A percentile compares a stretch with the other conserved stretches of the same genome.
phyloP scores from a whole-genome alignment of 768 basidiomycete genomes.

The Suillus fuscotomentosus region DNA sequence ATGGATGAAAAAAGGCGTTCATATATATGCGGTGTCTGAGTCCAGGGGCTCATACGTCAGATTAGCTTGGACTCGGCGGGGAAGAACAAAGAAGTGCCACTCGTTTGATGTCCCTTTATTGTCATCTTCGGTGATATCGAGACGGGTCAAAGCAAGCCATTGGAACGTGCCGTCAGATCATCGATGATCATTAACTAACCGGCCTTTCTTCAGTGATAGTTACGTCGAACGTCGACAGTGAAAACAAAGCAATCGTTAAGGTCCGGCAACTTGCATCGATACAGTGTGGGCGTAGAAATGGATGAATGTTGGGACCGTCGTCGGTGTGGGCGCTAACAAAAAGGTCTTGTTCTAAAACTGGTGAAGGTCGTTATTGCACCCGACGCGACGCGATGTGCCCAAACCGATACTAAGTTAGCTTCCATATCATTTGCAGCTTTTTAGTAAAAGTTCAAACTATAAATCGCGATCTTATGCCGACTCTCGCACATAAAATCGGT shows the following conservation, averaged over 20 bases:
- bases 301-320: background rate
- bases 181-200: background rate
- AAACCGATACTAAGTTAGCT: background rate
- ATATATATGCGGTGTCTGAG: constrained; percentile 10
- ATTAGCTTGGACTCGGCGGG: background rate
- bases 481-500: constrained; percentile 50
- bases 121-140: constrained; percentile 3
- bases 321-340: constrained; percentile 4
- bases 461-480: constrained; percentile 17
- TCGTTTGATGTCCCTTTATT: constrained; percentile 10
- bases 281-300: constrained; percentile 11
- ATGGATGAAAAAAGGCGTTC: constrained; percentile 12
- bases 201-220: background rate
- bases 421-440: no score
- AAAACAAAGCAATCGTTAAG: constrained; percentile 13
- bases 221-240: constrained; percentile 1
- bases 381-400: background rate
- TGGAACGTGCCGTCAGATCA: background rate
- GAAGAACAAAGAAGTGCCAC: constrained; percentile 11
- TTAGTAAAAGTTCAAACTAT: background rate
- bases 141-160: background rate
- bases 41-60: background rate
- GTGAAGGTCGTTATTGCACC: constrained; percentile 2
- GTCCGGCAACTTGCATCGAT: background rate
- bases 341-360: constrained; percentile 21